These are phyloP conservation scores for Heterobasidion parviporum DNA, from an alignment of 1,284 basidiomycete species.

Conservation along the genomic window DNA sequence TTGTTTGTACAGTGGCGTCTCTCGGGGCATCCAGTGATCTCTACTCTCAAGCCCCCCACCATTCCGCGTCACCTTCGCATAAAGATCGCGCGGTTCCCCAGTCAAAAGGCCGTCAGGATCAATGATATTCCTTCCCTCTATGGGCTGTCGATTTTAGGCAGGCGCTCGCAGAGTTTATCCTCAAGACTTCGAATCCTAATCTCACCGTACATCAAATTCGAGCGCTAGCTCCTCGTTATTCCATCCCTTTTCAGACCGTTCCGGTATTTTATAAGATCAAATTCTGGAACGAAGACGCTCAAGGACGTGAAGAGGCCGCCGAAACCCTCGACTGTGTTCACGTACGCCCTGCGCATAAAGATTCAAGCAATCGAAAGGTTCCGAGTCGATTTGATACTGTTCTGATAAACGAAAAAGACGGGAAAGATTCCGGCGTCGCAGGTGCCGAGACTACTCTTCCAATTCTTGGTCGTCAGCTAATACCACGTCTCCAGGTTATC, in stretches of 20 bases:
- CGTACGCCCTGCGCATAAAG: slow-evolving; percentile 11
- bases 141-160: no score
- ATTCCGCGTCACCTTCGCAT: not conserved
- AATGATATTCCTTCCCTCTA: no score
- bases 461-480: not conserved
- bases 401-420: not conserved
- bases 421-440: not conserved
- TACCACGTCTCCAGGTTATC: slow-evolving; percentile 10
- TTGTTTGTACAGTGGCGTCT: not conserved
- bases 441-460: not conserved
- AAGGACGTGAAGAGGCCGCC: slow-evolving; percentile 1
- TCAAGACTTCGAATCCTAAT: not conserved
- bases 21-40: not conserved
- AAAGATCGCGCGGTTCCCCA: not conserved
- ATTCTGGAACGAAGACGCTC: slow-evolving; percentile 4
- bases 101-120: no score
- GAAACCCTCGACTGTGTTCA: slow-evolving; percentile 15
- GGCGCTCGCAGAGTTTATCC: not conserved
- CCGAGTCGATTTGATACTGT: not conserved
- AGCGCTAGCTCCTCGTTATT: not conserved
- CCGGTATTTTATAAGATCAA: slow-evolving; percentile 20
- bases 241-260: slow-evolving; percentile 11
- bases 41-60: not conserved
- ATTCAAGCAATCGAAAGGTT: slow-evolving; percentile 2
- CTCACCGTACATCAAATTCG: not conserved